phyloP scores from a whole-genome alignment of 345 rosid species.

The Hirschfeldia incana region DNA sequence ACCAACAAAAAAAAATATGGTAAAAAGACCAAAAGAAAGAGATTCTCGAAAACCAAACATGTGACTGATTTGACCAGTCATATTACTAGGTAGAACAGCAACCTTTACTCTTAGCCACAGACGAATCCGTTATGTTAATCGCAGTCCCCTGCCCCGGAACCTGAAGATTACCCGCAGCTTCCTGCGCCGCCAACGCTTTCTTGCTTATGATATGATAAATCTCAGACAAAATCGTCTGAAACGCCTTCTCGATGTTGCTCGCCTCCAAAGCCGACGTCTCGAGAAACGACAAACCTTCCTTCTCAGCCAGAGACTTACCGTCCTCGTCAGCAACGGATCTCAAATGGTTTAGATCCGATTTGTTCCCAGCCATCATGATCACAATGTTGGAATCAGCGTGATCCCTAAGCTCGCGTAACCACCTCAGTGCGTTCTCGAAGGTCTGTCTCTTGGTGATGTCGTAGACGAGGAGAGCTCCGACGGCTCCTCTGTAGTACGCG shows the following conservation, averaged over 20 bases:
- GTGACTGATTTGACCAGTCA: conserved; percentile 22
- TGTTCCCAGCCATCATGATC: conserved; percentile 80
- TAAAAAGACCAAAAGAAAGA: not conserved
- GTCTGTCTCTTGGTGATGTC: conserved; percentile 82
- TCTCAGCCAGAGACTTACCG: conserved; percentile 57
- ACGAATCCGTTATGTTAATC: conserved; percentile 57
- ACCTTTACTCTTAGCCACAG: conserved; percentile 50
- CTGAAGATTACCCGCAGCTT: conserved; percentile 50
- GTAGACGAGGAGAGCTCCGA: conserved; percentile 76
- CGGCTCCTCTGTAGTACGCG: conserved; percentile 83
- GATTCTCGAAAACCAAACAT: conserved; percentile 5
- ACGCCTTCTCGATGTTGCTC: conserved; percentile 67
- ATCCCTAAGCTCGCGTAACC: conserved; percentile 76
- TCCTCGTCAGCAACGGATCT: conserved; percentile 65
- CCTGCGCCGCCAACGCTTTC: conserved; percentile 72
- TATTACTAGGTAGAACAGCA: conserved; percentile 58
- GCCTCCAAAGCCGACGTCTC: conserved; percentile 79
- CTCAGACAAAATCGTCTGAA: conserved; percentile 61
- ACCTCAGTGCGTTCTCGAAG: conserved; percentile 61
- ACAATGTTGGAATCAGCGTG: conserved; percentile 82
- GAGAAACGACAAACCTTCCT: conserved; percentile 68
- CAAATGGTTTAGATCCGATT: conserved; percentile 65
- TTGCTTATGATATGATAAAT: conserved; percentile 71
- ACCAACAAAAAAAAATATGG: not conserved
- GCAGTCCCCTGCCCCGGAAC: conserved; percentile 70